These are phyloP conservation scores for Syzygium syzygioides DNA, from an alignment of 441 rosid species.

Conservation along the genomic window DNA sequence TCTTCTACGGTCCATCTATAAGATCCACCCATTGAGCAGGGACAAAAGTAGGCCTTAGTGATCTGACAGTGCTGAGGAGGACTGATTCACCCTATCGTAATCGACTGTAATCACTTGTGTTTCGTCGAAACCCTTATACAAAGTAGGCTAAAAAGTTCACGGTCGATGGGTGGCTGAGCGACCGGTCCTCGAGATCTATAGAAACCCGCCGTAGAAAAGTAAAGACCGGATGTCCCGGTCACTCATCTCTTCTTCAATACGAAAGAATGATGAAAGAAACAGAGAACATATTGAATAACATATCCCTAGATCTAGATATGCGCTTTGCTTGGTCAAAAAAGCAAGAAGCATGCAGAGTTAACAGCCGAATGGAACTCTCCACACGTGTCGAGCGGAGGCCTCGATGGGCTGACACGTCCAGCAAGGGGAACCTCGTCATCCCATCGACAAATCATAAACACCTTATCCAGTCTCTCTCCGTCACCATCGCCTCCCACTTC, in stretches of 20 bases:
- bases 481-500: not conserved
- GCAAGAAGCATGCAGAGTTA: not conserved
- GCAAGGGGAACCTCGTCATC: not conserved
- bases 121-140: no score
- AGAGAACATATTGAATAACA: not conserved
- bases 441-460: not conserved
- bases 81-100: rapidly evolving
- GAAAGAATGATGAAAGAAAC: not conserved
- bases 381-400: not conserved
- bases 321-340: not conserved
- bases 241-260: not conserved
- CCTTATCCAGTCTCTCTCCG: not conserved
- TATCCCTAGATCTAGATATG: not conserved
- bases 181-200: not conserved
- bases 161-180: not conserved
- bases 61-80: not conserved
- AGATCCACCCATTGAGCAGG: no score
- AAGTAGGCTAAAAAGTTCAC: not conserved
- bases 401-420: not conserved
- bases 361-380: not conserved
- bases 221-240: no score
- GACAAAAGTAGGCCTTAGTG: no score
- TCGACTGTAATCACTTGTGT: not conserved
- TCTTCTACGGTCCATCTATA: not conserved
- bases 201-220: not conserved